Percentiles rank a stretch among this genome's conserved stretches.
Evolutionary conservation across 345 rosid species (phyloP).

Genomic region (Syzygium aromaticum): DNA sequence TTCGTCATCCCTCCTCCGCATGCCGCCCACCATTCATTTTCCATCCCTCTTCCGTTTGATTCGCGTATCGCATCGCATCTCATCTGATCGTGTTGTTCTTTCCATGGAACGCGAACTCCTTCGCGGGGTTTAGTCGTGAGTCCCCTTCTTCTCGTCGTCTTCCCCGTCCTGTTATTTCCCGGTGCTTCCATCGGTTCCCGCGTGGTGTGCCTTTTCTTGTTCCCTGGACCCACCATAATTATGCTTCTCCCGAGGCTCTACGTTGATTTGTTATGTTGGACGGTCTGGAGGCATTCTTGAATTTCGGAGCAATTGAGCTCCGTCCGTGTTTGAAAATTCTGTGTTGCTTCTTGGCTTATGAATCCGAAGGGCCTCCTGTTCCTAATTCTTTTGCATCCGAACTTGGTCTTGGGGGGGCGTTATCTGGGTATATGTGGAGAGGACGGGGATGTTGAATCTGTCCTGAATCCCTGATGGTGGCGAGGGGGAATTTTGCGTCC

Average conservation of each 20-base stretch:
- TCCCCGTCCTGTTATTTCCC: not conserved
- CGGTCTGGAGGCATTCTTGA: not conserved
- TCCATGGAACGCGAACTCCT: not conserved
- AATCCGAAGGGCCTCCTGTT: not conserved
- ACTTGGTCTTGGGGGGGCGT: not conserved
- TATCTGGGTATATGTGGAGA: not conserved
- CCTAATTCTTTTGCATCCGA: not conserved
- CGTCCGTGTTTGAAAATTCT: no score
- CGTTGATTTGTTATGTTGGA: not conserved
- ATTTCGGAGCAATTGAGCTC: not conserved
- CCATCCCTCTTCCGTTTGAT: not conserved
- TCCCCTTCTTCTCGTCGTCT: not conserved
- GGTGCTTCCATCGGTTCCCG: not conserved
- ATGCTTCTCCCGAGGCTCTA: not conserved
- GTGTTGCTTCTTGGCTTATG: not conserved
- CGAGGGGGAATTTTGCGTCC: not conserved
- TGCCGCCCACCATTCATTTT: not conserved
- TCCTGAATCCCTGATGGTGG: not conserved
- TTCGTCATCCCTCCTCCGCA: not conserved
- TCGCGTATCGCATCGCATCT: not conserved
- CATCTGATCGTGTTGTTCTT: not conserved
- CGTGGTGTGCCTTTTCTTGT: not conserved
- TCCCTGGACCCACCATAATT: not conserved
- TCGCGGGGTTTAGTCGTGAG: not conserved
- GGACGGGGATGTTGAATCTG: not conserved